A percentile compares a stretch with the other conserved stretches of the same genome.
phyloP scores from a whole-genome alignment of 371 early-diverging fungal genomes.

The Apophysomyces ossiformis region DNA sequence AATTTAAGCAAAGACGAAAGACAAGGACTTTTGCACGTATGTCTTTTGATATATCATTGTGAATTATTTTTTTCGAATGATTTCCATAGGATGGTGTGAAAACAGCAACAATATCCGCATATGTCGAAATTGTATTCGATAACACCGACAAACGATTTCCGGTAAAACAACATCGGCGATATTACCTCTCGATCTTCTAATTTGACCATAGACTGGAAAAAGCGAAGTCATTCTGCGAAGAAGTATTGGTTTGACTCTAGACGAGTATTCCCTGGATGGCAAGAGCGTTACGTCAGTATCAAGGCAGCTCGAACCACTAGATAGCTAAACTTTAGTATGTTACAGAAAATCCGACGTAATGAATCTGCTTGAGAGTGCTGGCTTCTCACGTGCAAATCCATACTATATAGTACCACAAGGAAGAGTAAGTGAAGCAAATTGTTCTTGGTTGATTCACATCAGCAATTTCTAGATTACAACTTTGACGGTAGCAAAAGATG shows the following conservation, averaged over 20 bases:
- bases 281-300: slow-evolving; percentile 78
- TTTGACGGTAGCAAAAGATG: slow-evolving; percentile 93
- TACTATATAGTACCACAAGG: slow-evolving; percentile 99
- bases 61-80: background rate
- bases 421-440: slow-evolving; percentile 60
- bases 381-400: slow-evolving; percentile 97
- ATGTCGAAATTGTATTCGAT: slow-evolving; percentile 98
- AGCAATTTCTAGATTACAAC: slow-evolving; percentile 73
- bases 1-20: slow-evolving; percentile 93
- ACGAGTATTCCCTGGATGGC: slow-evolving; percentile 96
- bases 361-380: slow-evolving; percentile 96
- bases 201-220: slow-evolving; percentile 73
- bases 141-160: slow-evolving; percentile 96
- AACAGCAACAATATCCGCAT: slow-evolving; percentile 93
- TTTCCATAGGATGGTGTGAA: slow-evolving; percentile 90
- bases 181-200: background rate
- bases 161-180: slow-evolving; percentile 44
- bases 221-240: slow-evolving; percentile 89
- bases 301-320: background rate
- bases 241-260: slow-evolving; percentile 95
- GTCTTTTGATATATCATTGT: slow-evolving; percentile 3
- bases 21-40: slow-evolving; percentile 90
- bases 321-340: background rate
- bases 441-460: background rate
- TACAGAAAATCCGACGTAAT: slow-evolving; percentile 88